These are phyloP conservation scores for Puccinia polysora DNA, from an alignment of 1,284 basidiomycete species.

Conservation along the genomic window DNA sequence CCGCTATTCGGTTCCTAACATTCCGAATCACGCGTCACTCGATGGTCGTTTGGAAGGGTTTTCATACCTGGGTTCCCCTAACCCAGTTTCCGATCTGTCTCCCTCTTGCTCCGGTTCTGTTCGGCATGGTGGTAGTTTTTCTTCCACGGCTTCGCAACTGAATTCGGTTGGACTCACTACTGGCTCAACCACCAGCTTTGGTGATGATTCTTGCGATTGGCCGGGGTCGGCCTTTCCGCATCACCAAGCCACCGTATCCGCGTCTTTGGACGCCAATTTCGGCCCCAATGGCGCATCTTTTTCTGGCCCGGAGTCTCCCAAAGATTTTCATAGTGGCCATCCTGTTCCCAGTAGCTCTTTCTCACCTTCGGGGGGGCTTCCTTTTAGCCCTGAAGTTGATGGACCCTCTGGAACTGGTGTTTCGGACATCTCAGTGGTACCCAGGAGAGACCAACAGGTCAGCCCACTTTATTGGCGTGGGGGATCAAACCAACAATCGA, in stretches of 20 bases:
- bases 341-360: too few relatives aligned
- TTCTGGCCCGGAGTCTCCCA: too few relatives aligned
- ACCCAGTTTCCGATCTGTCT: neutral
- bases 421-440: too few relatives aligned
- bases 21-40: neutral
- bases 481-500: too few relatives aligned
- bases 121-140: constrained; percentile 20
- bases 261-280: too few relatives aligned
- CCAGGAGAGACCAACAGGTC: too few relatives aligned
- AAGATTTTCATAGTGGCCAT: too few relatives aligned
- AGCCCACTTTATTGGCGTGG: too few relatives aligned
- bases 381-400: too few relatives aligned
- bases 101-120: neutral
- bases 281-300: too few relatives aligned
- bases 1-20: constrained; percentile 18
- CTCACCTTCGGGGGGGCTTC: too few relatives aligned
- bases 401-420: too few relatives aligned
- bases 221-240: neutral
- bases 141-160: constrained; percentile 23
- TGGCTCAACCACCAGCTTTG: constrained; percentile 11
- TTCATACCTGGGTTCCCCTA: neutral
- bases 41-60: neutral
- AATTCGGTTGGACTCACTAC: constrained; percentile 15
- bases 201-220: constrained; percentile 7
- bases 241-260: neutral